phyloP scores from a whole-genome alignment of 192 early-diverging fungal species.

The Funneliformis mosseae region DNA sequence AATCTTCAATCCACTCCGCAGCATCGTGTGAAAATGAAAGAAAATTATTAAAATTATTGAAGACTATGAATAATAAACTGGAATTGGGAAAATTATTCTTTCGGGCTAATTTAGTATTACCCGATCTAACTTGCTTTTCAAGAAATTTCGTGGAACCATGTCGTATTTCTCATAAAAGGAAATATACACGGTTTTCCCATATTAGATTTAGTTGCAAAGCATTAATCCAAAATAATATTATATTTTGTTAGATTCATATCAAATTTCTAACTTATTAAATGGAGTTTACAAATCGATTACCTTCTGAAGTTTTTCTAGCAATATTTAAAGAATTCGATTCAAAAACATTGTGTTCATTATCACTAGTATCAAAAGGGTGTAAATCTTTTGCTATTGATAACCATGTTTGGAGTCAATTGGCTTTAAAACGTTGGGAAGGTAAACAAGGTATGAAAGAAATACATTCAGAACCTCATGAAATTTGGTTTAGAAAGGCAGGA shows the following conservation, averaged over 20 bases:
- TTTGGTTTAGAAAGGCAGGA: neutral
- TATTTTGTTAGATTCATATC: too few relatives aligned
- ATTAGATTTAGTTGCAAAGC: too few relatives aligned
- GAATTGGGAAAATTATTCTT: too few relatives aligned
- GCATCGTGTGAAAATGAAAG: neutral
- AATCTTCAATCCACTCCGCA: neutral
- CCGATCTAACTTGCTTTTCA: too few relatives aligned
- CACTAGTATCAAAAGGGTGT: neutral
- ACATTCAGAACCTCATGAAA: neutral
- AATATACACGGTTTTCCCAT: too few relatives aligned
- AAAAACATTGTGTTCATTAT: neutral
- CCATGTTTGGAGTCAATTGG: neutral
- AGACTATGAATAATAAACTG: too few relatives aligned
- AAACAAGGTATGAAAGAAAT: neutral
- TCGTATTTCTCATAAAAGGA: too few relatives aligned
- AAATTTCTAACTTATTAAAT: neutral
- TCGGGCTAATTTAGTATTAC: too few relatives aligned
- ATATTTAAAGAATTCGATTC: neutral
- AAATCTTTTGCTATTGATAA: neutral
- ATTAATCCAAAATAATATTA: too few relatives aligned
- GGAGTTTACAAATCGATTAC: neutral
- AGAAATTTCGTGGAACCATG: too few relatives aligned
- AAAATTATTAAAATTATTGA: neutral
- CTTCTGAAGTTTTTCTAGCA: neutral
- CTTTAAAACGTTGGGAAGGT: neutral